Evolutionary conservation across 192 early-diverging fungal genomes (phyloP), one percentile per base, ranked within the genome.

Genomic region (Gonapodya sp.): DNA sequence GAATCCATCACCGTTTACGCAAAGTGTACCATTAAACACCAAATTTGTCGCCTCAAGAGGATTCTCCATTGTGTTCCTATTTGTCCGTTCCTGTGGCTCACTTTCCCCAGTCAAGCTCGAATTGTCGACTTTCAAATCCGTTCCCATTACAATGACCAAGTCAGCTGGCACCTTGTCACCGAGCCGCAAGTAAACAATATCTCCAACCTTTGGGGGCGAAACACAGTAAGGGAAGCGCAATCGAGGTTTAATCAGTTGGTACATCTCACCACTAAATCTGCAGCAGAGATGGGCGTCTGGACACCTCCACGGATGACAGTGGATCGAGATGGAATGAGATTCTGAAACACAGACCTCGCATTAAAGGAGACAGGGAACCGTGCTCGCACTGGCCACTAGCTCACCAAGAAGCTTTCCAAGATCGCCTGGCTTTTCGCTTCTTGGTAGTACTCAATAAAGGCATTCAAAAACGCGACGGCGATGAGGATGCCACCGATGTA

Each of bases 121-220:
- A 88, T 97, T 97, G 89, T 98, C 97, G 36, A 97, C 95, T 85
- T 98, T 98, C 79, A 97, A 86, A 72, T 98, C 97, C 31, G 88
- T 92, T 80, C 91, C 87, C 36, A 88, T 81, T 84, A 93, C 95
- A 35, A 98, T 81, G 81, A 88, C 90, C 73, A 96, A 85, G 89
- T 98, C 97, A 0, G 97, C 97, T 0, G 97, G 97, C 14, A 95
- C 84, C 85, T 98, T 98, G 88, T 98, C 96, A 78, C 97, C 97
- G 89, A 94, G 93, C 73, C 92, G 91, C 34, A 96, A 86, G 81
- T 92, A 95, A 33, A 97, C 93, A 77, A 98, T 85, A 81, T 98
- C 97, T 73, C 97, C 97, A 64, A 24, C 46, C 46, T 64, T n/a
- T n/a, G n/a, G n/a, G n/a, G n/a, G n/a, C n/a, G n/a, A n/a, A n/a